These are phyloP conservation scores for Takakia lepidozioides DNA, from an alignment of 225 moss, liverwort and hornwort genomes.

Conservation along the genomic window DNA sequence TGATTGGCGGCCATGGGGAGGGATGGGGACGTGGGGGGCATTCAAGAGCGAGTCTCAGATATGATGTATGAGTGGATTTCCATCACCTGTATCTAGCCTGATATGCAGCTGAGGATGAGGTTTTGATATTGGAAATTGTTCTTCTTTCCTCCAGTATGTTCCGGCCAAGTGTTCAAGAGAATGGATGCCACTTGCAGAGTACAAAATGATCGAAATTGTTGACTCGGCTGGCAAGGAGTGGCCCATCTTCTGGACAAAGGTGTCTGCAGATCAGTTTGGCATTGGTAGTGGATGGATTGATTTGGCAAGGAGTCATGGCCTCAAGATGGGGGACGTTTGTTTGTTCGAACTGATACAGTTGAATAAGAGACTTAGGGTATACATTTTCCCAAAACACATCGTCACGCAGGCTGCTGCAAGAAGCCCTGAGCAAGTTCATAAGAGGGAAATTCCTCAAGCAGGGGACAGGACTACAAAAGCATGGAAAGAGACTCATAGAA, in stretches of 20 bases:
- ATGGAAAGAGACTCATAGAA: background rate
- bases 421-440: background rate
- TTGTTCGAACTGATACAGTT: conserved; percentile 3
- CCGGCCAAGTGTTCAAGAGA: conserved; percentile 3
- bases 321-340: conserved; percentile 8
- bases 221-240: conserved; percentile 7
- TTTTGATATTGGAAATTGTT: background rate
- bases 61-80: background rate
- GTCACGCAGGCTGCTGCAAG: background rate
- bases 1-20: too few relatives aligned
- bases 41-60: too few relatives aligned
- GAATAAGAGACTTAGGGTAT: conserved; percentile 2
- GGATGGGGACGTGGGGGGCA: too few relatives aligned
- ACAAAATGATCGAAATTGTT: conserved; percentile 1
- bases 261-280: conserved; percentile 5
- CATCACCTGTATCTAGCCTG: background rate
- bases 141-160: conserved; percentile 5
- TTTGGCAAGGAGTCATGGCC: conserved; percentile 1
- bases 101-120: background rate
- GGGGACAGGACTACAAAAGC: background rate
- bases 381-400: conserved; percentile 1
- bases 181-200: conserved; percentile 8
- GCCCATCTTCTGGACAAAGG: conserved; percentile 10
- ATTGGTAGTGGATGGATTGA: conserved; percentile 7
- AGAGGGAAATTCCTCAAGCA: background rate